Base-by-base conservation (phyloP, 2,329 filamentous ascomycete genomes). In the Neopestalotiopsis sp. region DNA sequence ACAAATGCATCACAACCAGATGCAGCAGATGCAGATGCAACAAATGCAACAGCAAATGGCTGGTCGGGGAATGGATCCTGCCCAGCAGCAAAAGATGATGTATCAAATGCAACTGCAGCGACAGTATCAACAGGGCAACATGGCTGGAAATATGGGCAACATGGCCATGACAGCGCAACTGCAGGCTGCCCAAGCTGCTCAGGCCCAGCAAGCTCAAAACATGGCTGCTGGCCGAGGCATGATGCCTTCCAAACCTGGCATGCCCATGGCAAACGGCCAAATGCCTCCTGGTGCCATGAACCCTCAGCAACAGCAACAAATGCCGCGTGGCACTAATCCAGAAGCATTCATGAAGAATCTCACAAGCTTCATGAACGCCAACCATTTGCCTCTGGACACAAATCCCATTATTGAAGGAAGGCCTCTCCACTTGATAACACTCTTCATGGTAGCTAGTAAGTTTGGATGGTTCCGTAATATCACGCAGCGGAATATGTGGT, bases 71-170 rank as follows among this genome's bases (percentile, higher is more conserved):
- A 87, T 92, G 71, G 91, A 93, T 56, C 66, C 62, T 28, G 59
- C 61, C 49, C 91, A 93, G 75, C 90, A 94, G 72, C 92, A 94
- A 75, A 87, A 94, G 79, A 86, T 89, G 68, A 82, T 91, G 63
- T 95, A 97, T 76, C 93, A 97, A 74, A 92, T 97, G 89, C 92
- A 93, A 70, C 81, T 97, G 66, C 93, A 97, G 75, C 89, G 92
- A 68, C 93, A 95, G 75, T 87, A 92, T 56, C 90, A 92, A 70
- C 89, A 91, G 71, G 84, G 80, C 59, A 85, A 84, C 32, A 62
- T 62, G 59, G 14, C 59, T 40, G 59, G 59, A 40, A 62, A 62
- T 20, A 62, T 62, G 59, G 59, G 59, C 14, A 62, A 42, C 49
- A 84, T 87, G 76, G 84, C 86, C 65, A 84, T 84, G 78, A 71